phyloP scores from a whole-genome alignment of 2,329 filamentous ascomycete species.

The Lachnellula hyalina region DNA sequence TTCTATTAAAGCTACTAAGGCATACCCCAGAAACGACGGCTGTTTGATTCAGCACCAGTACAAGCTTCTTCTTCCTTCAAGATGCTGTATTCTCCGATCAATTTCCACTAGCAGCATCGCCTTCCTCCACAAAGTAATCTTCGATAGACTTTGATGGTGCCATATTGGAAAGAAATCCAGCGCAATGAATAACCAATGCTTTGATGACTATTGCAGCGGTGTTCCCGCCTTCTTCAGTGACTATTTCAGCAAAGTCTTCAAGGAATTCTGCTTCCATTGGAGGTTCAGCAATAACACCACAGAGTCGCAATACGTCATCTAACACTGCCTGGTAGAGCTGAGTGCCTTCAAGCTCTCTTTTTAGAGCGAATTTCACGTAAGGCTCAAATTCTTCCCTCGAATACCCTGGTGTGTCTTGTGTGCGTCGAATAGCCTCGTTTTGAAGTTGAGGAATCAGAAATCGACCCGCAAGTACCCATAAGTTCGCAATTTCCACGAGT shows the following conservation, averaged over 20 bases:
- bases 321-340: neutral
- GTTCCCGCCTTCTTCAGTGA: neutral
- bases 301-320: neutral
- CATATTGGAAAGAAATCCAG: neutral
- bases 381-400: neutral
- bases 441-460: slow-evolving; percentile 10
- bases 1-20: too few relatives aligned
- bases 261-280: neutral
- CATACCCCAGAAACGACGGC: too few relatives aligned
- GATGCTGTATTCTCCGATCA: too few relatives aligned
- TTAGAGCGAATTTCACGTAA: neutral
- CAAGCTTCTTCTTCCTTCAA: too few relatives aligned
- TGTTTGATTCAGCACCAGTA: too few relatives aligned
- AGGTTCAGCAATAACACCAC: neutral
- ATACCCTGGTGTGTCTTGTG: neutral
- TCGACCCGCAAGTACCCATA: slow-evolving; percentile 9
- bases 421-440: slow-evolving; percentile 1
- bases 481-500: neutral
- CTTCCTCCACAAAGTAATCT: neutral
- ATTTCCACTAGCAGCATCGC: neutral
- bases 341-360: neutral
- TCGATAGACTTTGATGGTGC: neutral
- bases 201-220: neutral
- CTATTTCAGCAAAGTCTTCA: neutral
- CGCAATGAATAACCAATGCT: neutral